These are phyloP conservation scores for Tolypocladium inflatum DNA, from an alignment of 2,329 filamentous ascomycete genomes.

Conservation along the genomic window DNA sequence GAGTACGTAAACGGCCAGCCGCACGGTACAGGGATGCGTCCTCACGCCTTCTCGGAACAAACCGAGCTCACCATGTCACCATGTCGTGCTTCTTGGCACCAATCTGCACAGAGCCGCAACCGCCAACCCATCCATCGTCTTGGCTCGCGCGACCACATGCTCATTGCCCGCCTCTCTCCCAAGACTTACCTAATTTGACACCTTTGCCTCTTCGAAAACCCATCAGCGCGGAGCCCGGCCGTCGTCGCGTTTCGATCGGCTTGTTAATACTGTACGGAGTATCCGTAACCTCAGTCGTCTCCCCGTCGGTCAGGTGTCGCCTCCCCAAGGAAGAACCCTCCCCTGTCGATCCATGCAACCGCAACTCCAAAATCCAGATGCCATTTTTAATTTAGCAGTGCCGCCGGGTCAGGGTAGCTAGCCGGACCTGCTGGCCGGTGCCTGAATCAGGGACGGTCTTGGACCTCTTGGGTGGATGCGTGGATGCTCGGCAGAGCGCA, in stretches of 20 bases:
- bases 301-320: background rate
- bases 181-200: background rate
- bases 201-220: background rate
- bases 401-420: background rate
- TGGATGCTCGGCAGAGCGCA: background rate
- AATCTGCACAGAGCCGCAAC: background rate
- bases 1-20: background rate
- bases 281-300: background rate
- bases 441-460: background rate
- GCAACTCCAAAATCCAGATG: background rate
- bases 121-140: background rate
- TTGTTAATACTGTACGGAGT: too few species aligned
- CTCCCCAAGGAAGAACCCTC: background rate
- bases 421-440: background rate
- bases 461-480: background rate
- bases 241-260: background rate
- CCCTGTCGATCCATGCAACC: background rate
- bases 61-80: background rate
- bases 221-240: background rate
- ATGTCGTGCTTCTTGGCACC: background rate
- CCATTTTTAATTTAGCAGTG: background rate
- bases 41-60: background rate
- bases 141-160: background rate
- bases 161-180: background rate
- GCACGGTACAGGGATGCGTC: too few species aligned